phyloP scores from a whole-genome alignment of 345 rosid genomes.

The Aethionema arabicum region DNA sequence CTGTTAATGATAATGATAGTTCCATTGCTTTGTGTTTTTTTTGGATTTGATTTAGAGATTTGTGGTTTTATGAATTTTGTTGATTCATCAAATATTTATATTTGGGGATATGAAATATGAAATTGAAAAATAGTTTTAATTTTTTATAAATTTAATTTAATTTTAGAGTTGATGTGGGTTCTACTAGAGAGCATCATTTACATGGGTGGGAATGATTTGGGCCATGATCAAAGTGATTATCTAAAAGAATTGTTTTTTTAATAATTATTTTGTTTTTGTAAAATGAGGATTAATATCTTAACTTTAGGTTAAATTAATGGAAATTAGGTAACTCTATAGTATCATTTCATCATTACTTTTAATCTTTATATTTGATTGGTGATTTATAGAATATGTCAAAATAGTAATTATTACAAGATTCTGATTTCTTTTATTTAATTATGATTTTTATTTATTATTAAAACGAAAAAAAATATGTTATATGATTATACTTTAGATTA shows the following conservation, averaged over 20 bases:
- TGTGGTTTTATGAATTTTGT: constrained; percentile 26
- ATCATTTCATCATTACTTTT: too few relatives aligned
- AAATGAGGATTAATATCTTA: constrained; percentile 16
- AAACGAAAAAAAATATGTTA: too few relatives aligned
- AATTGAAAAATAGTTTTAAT: constrained; percentile 9
- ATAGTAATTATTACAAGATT: too few relatives aligned
- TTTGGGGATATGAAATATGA: constrained; percentile 26
- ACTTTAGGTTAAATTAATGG: constrained; percentile 19
- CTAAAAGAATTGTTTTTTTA: constrained; percentile 21
- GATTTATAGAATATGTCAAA: too few relatives aligned
- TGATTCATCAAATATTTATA: constrained; percentile 31
- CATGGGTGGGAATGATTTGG: constrained; percentile 45
- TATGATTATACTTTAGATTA: too few relatives aligned
- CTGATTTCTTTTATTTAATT: too few relatives aligned
- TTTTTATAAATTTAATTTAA: constrained; percentile 12
- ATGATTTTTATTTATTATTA: too few relatives aligned
- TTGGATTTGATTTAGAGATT: constrained; percentile 8
- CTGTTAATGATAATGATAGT: constrained; percentile 14
- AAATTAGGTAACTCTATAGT: too few relatives aligned
- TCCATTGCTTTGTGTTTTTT: constrained; percentile 19
- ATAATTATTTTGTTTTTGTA: constrained; percentile 27
- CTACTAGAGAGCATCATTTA: constrained; percentile 36
- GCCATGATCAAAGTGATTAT: constrained; percentile 39
- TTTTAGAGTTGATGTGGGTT: constrained; percentile 26
- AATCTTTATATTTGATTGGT: too few relatives aligned